Percentiles rank a stretch among this genome's conserved stretches.
Evolutionary conservation across 805 yeast genomes (phyloP).

Genomic region (Lipomyces chichibuensis): DNA sequence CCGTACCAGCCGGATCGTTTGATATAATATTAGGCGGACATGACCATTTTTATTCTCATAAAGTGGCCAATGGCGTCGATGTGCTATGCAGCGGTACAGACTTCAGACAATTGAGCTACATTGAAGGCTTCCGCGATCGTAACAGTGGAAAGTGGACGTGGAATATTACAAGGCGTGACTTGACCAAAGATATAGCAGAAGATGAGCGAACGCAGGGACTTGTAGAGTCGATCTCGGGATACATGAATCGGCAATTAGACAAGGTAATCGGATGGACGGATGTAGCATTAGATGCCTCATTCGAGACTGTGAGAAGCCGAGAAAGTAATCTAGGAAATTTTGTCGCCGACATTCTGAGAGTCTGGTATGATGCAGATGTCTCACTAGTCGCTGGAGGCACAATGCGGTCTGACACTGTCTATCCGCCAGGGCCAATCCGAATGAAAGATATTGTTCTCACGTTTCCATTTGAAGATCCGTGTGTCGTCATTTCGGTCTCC

Average conservation of each 20-base stretch:
- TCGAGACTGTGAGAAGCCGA: slow-evolving; percentile 33
- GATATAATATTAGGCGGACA: slow-evolving; percentile 37
- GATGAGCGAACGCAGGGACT: slow-evolving; percentile 19
- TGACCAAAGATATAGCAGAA: slow-evolving; percentile 20
- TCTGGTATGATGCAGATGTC: slow-evolving; percentile 36
- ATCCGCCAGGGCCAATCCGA: slow-evolving; percentile 26
- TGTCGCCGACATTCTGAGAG: slow-evolving; percentile 32
- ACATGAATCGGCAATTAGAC: slow-evolving; percentile 25
- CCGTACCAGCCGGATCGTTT: slow-evolving; percentile 32
- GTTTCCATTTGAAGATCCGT: slow-evolving; percentile 38
- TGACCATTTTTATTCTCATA: slow-evolving; percentile 36
- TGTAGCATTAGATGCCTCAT: slow-evolving; percentile 33
- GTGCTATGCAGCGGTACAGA: slow-evolving; percentile 35
- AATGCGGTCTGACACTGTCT: slow-evolving; percentile 35
- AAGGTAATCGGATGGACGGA: slow-evolving; percentile 34
- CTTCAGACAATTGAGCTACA: slow-evolving; percentile 35
- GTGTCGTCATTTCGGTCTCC: slow-evolving; percentile 34
- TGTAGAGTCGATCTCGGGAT: slow-evolving; percentile 26
- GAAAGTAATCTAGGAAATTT: slow-evolving; percentile 36
- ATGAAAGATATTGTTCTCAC: slow-evolving; percentile 34
- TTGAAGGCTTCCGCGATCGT: slow-evolving; percentile 30
- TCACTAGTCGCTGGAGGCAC: slow-evolving; percentile 37
- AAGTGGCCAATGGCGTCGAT: slow-evolving; percentile 28
- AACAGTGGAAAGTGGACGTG: slow-evolving; percentile 22
- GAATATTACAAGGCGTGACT: slow-evolving; percentile 29